Evolutionary conservation across 208 protist genomes (phyloP).

Genomic region (Wallacemonas rigidus): DNA sequence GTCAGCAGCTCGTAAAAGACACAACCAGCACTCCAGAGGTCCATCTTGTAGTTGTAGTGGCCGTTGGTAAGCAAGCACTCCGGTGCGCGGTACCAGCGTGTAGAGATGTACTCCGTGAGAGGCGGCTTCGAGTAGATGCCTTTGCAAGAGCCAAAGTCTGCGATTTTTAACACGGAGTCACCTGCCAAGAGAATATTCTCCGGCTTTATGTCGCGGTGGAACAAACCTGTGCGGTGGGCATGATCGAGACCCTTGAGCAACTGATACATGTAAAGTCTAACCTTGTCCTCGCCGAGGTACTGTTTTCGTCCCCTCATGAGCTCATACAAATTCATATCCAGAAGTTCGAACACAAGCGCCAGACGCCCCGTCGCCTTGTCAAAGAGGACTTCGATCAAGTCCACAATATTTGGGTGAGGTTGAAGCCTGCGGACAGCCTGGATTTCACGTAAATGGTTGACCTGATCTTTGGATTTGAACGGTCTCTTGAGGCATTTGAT

Average conservation of each 20-base stretch:
- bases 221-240: slow-evolving; percentile 89
- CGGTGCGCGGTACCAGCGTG: slow-evolving; percentile 93
- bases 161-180: slow-evolving; percentile 80
- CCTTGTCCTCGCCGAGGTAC: slow-evolving; percentile 84
- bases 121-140: slow-evolving; percentile 78
- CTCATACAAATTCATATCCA: slow-evolving; percentile 98
- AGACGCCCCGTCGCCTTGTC: slow-evolving; percentile 90
- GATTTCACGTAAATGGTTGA: slow-evolving; percentile 98
- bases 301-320: slow-evolving; percentile 92
- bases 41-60: slow-evolving; percentile 92
- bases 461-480: slow-evolving; percentile 93
- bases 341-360: slow-evolving; percentile 97
- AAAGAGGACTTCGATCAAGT: slow-evolving; percentile 96
- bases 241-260: slow-evolving; percentile 92
- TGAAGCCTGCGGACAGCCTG: slow-evolving; percentile 92
- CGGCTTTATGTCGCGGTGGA: slow-evolving; percentile 98
- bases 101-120: slow-evolving; percentile 94
- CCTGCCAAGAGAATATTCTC: slow-evolving; percentile 95
- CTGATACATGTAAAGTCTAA: slow-evolving; percentile 90
- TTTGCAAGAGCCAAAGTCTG: slow-evolving; percentile 93
- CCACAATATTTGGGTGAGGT: slow-evolving; percentile 95
- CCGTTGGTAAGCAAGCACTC: slow-evolving; percentile 91
- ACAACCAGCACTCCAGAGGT: slow-evolving; percentile 90
- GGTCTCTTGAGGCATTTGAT: slow-evolving; percentile 98
- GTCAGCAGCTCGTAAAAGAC: slow-evolving; percentile 87